Evolutionary conservation across 192 early-diverging fungal genomes (phyloP).

Genomic region (Entophlyctis helioformis): DNA sequence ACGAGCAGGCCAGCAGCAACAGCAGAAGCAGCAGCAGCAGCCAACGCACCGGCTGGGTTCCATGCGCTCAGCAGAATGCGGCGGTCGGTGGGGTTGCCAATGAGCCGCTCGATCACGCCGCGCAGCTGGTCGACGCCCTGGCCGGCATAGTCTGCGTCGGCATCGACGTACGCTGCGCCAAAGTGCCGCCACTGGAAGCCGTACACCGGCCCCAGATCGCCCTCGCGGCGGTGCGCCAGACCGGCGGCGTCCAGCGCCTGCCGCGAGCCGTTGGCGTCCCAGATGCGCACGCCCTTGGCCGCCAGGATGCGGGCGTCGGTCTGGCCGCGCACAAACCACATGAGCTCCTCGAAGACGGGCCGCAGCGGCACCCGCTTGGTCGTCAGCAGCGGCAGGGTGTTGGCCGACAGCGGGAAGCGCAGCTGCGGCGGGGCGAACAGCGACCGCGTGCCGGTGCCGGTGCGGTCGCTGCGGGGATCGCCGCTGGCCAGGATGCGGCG

Average conservation of each 20-base stretch:
- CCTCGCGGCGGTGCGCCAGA: conserved; percentile 57
- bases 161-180: conserved; percentile 78
- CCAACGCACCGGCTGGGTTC: conserved; percentile 95
- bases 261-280: conserved; percentile 74
- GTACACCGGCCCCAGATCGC: conserved; percentile 94
- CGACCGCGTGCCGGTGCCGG: conserved; percentile 47
- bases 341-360: conserved; percentile 83
- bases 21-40: too few relatives aligned
- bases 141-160: conserved; percentile 77
- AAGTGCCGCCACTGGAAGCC: conserved; percentile 99
- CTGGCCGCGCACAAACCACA: conserved; percentile 90
- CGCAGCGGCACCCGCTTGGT: conserved; percentile 92
- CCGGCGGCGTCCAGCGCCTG: conserved; percentile 78
- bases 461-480: conserved; percentile 71
- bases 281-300: conserved; percentile 48
- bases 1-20: too few relatives aligned
- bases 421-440: conserved; percentile 70
- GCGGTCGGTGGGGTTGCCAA: conserved; percentile 72
- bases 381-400: conserved; percentile 89
- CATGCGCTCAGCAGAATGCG: conserved; percentile 91
- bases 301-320: conserved; percentile 67
- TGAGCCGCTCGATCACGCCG: conserved; percentile 77
- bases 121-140: conserved; percentile 88
- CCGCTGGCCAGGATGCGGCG: conserved; percentile 60
- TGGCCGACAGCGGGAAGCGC: conserved; percentile 80